Conservation (phyloP, 2,329 filamentous ascomycete species). For the Aspergillus sp. region DNA sequence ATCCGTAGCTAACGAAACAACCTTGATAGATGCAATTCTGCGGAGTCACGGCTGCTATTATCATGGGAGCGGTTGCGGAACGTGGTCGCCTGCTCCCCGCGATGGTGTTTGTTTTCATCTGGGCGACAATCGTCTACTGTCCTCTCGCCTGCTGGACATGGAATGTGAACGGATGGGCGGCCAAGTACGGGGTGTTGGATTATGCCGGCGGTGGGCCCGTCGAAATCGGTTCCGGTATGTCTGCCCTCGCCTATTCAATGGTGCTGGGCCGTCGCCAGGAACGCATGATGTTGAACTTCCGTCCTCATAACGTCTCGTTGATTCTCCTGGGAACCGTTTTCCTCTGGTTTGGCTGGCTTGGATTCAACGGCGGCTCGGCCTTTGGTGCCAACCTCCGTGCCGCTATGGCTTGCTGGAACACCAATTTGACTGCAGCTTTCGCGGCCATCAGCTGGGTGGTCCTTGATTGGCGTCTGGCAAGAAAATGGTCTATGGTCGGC, state of each 20-base stretch:
- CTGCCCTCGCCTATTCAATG: slow-evolving; percentile 92
- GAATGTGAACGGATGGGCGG: slow-evolving; percentile 93
- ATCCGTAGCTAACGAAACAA: background rate
- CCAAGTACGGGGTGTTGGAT: slow-evolving; percentile 86
- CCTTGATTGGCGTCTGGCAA: slow-evolving; percentile 89
- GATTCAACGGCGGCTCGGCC: slow-evolving; percentile 95
- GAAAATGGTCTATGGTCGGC: slow-evolving; percentile 92
- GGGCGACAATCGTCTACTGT: slow-evolving; percentile 97
- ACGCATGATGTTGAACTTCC: slow-evolving; percentile 99
- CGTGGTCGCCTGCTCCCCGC: slow-evolving; percentile 87
- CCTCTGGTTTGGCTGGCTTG: slow-evolving; percentile 98
- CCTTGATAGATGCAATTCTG: slow-evolving; percentile 86
- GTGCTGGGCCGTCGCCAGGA: slow-evolving; percentile 94
- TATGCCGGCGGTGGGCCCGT: slow-evolving; percentile 96
- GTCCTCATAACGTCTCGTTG: slow-evolving; percentile 96
- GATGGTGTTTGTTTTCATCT: slow-evolving; percentile 94
- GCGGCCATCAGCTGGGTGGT: slow-evolving; percentile 90
- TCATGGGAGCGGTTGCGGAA: slow-evolving; percentile 89
- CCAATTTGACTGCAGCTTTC: slow-evolving; percentile 88
- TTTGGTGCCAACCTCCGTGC: slow-evolving; percentile 94
- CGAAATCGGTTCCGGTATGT: slow-evolving; percentile 93
- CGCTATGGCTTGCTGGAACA: slow-evolving; percentile 97
- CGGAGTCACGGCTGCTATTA: slow-evolving; percentile 85
- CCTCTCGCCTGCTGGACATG: slow-evolving; percentile 95
- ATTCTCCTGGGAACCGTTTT: slow-evolving; percentile 94